A percentile compares a stretch with the other conserved stretches of the same genome.
Conservation (phyloP, 768 basidiomycete species). For the Panellus pusillus region DNA sequence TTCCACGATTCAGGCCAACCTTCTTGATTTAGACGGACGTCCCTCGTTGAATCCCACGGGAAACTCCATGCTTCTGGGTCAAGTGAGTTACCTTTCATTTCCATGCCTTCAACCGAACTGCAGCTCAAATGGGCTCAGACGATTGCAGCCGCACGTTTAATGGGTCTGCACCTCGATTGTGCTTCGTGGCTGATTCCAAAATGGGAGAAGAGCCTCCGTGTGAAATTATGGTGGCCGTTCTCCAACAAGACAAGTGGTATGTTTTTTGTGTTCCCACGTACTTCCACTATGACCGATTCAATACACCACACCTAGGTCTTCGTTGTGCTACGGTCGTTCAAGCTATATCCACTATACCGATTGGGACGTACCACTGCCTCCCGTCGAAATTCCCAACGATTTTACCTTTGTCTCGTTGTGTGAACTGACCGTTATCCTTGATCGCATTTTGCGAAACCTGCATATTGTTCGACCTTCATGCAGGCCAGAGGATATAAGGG, state of each 20-base stretch:
- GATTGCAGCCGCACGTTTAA: constrained; percentile 21
- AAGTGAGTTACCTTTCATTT: constrained; percentile 6
- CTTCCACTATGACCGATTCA: neutral
- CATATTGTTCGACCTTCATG: constrained; percentile 15
- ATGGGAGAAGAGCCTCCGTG: constrained; percentile 20
- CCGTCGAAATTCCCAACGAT: constrained; percentile 15
- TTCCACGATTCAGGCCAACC: constrained; percentile 22
- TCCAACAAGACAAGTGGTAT: constrained; percentile 22
- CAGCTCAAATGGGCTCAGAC: constrained; percentile 6
- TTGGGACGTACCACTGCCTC: constrained; percentile 22
- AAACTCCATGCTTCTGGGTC: constrained; percentile 21
- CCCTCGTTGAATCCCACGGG: constrained; percentile 23
- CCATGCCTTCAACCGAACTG: neutral
- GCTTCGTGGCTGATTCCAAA: constrained; percentile 18
- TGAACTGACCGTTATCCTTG: constrained; percentile 20
- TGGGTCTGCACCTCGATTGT: constrained; percentile 21
- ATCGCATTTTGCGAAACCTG: constrained; percentile 15
- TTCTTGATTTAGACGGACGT: constrained; percentile 21
- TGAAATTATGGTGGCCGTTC: constrained; percentile 21
- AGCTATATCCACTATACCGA: constrained; percentile 20
- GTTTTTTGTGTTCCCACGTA: neutral
- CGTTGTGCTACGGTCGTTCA: constrained; percentile 20
- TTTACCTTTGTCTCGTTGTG: constrained; percentile 17
- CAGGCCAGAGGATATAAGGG: constrained; percentile 13
- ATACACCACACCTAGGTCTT: constrained; percentile 5